Conservation (phyloP, 345 rosid species). For the Eucalyptus coolabah region DNA sequence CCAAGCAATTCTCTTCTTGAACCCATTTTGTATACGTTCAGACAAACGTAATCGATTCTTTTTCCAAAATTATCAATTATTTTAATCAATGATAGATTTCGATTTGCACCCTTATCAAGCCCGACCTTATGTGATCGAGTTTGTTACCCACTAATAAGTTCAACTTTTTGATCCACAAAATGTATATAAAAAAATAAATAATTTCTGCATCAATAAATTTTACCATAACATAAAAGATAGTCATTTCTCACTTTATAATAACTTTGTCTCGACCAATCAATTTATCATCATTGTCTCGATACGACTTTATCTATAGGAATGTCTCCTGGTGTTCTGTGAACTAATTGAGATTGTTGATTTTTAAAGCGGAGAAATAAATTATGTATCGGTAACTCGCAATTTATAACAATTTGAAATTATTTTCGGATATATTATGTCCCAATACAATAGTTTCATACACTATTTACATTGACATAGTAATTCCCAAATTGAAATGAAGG, state of each 20-base stretch:
- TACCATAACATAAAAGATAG: neutral
- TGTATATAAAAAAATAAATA: neutral
- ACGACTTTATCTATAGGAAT: neutral
- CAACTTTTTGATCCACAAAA: neutral
- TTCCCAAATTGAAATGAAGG: neutral
- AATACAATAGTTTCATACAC: too few species aligned
- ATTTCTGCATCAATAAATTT: neutral
- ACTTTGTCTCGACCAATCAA: neutral
- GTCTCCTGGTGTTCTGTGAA: neutral
- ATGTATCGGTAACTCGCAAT: neutral
- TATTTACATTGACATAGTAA: neutral
- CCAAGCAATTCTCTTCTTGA: neutral
- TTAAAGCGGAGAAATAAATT: neutral
- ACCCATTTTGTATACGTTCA: neutral
- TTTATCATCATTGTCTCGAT: neutral
- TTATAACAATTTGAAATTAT: neutral
- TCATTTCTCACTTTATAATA: neutral
- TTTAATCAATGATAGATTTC: neutral
- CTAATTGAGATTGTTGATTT: neutral
- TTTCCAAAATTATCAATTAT: neutral
- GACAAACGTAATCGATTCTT: neutral
- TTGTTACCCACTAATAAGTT: neutral
- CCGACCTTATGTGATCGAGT: neutral
- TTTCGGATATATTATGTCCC: neutral
- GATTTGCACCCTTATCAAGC: neutral